A percentile compares a stretch with the other conserved stretches of the same genome.
phyloP scores from a whole-genome alignment of 148 eudicot species.

The Vaccinium myrtillus region DNA sequence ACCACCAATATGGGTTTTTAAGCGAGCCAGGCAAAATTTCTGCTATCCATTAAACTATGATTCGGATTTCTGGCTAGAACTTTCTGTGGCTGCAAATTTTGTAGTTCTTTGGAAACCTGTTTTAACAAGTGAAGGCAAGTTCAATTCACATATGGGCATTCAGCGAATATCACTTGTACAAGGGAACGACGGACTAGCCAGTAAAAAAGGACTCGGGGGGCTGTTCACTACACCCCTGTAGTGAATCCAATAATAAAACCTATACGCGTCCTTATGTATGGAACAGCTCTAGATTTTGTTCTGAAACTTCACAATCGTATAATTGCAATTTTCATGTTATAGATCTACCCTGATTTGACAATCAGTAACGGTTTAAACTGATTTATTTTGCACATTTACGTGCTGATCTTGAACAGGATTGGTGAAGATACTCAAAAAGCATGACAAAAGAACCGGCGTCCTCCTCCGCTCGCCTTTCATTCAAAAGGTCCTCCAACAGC shows the following conservation, averaged over 20 bases:
- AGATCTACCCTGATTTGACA: background rate
- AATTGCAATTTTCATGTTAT: no score
- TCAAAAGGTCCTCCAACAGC: constrained; percentile 81
- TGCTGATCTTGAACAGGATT: constrained; percentile 49
- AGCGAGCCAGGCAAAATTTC: background rate
- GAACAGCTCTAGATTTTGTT: background rate
- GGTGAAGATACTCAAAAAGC: constrained; percentile 85
- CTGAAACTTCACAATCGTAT: background rate
- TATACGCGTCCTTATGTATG: background rate
- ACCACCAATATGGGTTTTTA: background rate
- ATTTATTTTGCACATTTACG: background rate
- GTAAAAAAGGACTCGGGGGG: background rate
- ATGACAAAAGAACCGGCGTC: constrained; percentile 85
- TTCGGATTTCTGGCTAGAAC: background rate
- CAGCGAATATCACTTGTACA: background rate
- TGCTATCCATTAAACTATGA: background rate
- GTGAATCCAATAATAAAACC: no score
- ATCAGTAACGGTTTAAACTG: background rate
- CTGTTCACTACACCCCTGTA: no score
- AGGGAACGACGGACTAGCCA: background rate
- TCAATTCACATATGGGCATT: background rate
- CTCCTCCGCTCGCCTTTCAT: constrained; percentile 86
- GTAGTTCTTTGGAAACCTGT: background rate
- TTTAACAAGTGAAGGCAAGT: background rate
- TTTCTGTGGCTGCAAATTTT: background rate